phyloP scores from a whole-genome alignment of 495 filamentous ascomycete species.

The Annulohypoxylon maeteangense region DNA sequence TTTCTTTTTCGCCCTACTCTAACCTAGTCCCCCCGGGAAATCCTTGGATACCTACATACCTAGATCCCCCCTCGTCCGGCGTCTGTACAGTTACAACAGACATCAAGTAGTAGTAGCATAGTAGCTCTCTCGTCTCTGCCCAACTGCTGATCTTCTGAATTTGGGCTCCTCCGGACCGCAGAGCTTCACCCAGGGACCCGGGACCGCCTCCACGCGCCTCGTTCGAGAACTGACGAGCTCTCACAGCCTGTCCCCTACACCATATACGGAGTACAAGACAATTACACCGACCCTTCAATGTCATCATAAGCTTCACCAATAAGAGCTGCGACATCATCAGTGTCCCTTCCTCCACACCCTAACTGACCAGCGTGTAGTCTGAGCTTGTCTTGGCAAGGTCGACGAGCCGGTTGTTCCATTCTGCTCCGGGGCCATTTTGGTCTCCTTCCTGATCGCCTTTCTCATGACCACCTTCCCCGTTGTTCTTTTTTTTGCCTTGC shows the following conservation, averaged over 20 bases:
- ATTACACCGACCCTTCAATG: slow-evolving; percentile 47
- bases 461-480: slow-evolving; percentile 54
- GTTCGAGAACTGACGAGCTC: slow-evolving; percentile 45
- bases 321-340: slow-evolving; percentile 45
- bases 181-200: slow-evolving; percentile 46
- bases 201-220: slow-evolving; percentile 45
- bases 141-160: slow-evolving; percentile 53
- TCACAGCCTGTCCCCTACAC: slow-evolving; percentile 42
- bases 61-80: slow-evolving; percentile 27
- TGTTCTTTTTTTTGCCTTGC: slow-evolving; percentile 51
- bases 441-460: slow-evolving; percentile 48
- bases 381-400: slow-evolving; percentile 44
- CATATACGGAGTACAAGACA: slow-evolving; percentile 31
- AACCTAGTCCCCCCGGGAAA: slow-evolving; percentile 20
- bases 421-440: slow-evolving; percentile 40
- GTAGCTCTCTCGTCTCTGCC: slow-evolving; percentile 47
- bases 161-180: slow-evolving; percentile 47
- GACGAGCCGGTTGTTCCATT: slow-evolving; percentile 45
- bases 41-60: slow-evolving; percentile 34
- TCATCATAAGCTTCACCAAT: slow-evolving; percentile 46
- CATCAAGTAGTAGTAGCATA: slow-evolving; percentile 31
- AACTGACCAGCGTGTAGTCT: slow-evolving; percentile 47
- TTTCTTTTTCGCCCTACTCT: slow-evolving; percentile 12
- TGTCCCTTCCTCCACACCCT: slow-evolving; percentile 46
- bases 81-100: slow-evolving; percentile 25